These are phyloP conservation scores for Pichia nanzhaoensis DNA, from an alignment of 805 yeast species.

Conservation along the genomic window DNA sequence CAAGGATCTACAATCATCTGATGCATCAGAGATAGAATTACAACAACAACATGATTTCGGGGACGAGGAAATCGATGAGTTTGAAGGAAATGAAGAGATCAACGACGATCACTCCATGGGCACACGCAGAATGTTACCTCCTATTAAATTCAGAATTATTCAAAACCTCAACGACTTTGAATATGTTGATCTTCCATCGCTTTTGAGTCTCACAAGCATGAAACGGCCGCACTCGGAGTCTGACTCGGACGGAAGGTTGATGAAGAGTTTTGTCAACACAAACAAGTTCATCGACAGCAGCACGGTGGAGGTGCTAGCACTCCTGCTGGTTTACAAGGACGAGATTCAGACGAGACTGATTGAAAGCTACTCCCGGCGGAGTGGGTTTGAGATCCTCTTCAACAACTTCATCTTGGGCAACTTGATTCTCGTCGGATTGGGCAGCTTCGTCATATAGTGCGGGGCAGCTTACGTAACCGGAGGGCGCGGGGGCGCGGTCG, in stretches of 20 bases:
- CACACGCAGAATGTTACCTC: constrained; percentile 22
- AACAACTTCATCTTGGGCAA: constrained; percentile 35
- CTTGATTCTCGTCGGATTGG: constrained; percentile 32
- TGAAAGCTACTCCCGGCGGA: constrained; percentile 26
- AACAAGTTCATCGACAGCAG: constrained; percentile 27
- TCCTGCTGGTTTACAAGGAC: constrained; percentile 27
- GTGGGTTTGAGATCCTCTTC: constrained; percentile 30
- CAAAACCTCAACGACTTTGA: constrained; percentile 39
- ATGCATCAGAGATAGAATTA: not conserved
- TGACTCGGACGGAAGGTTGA: constrained; percentile 11
- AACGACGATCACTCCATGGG: constrained; percentile 6
- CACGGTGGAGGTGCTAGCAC: constrained; percentile 24
- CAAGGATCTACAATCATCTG: too few species aligned
- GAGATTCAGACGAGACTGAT: constrained; percentile 27
- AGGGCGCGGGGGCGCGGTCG: not conserved
- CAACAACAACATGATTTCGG: constrained; percentile 10
- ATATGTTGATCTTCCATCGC: constrained; percentile 28
- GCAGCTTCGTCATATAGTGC: constrained; percentile 32
- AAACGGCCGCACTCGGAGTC: constrained; percentile 7
- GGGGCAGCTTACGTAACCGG: too few species aligned
- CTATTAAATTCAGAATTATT: constrained; percentile 38
- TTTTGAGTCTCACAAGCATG: constrained; percentile 19
- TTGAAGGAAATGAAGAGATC: constrained; percentile 25
- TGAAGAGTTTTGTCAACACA: constrained; percentile 23
- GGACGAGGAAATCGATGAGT: not conserved